Conservation (phyloP, 306 rosid species). For the Alnus glutinosa region DNA sequence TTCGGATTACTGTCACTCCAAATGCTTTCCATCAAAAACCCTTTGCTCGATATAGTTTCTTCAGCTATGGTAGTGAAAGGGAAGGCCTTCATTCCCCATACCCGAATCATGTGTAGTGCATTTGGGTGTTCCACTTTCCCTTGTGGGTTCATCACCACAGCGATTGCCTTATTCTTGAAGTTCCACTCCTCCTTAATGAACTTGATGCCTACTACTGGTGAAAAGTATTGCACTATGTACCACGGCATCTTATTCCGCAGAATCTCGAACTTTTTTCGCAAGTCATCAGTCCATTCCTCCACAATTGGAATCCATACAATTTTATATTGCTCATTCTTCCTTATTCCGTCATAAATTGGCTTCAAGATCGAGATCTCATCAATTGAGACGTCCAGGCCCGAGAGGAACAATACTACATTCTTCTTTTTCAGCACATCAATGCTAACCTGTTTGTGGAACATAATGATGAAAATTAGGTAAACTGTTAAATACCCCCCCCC, state of each 20-base stretch:
- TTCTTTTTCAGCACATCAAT: conserved; percentile 42
- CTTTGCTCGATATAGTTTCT: no score
- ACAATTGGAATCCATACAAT: conserved; percentile 69
- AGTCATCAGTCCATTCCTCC: conserved; percentile 44
- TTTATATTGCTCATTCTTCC: conserved; percentile 19
- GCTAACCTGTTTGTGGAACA: conserved; percentile 20
- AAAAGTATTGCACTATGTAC: conserved; percentile 33
- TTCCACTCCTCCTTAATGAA: conserved; percentile 49
- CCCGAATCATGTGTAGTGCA: conserved; percentile 52
- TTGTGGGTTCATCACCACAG: conserved; percentile 40
- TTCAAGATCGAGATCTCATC: conserved; percentile 31
- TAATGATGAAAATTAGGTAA: neutral
- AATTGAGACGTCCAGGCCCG: conserved; percentile 37
- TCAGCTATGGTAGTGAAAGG: no score
- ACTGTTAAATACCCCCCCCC: neutral
- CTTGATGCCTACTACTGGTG: conserved; percentile 37
- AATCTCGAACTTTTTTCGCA: conserved; percentile 32
- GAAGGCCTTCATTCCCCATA: conserved; percentile 49
- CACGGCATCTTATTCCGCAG: conserved; percentile 50
- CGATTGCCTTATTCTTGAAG: conserved; percentile 42
- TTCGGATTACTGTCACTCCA: no score
- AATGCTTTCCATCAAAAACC: no score
- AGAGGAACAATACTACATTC: conserved; percentile 40
- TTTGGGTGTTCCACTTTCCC: conserved; percentile 44
- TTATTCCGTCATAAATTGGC: conserved; percentile 34